Evolutionary conservation across 208 protist genomes (phyloP).

Genomic region (Leishmania arabica): DNA sequence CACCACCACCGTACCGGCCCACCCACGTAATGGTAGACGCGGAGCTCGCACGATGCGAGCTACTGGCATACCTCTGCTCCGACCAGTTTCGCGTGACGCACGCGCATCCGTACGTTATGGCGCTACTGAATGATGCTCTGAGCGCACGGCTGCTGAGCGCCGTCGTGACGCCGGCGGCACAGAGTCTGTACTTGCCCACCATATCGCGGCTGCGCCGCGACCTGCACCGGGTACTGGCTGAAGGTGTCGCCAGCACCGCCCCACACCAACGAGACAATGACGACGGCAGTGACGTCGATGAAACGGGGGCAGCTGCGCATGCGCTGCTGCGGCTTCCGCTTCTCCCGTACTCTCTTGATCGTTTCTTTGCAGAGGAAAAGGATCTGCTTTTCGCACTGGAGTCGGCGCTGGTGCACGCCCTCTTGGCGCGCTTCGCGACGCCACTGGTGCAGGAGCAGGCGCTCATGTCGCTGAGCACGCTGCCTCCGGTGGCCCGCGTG

Average conservation of each 20-base stretch:
- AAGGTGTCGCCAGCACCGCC: not conserved
- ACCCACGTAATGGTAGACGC: slow-evolving; percentile 57
- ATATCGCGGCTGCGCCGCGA: slow-evolving; percentile 23
- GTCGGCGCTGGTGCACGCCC: slow-evolving; percentile 40
- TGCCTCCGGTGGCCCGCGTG: slow-evolving; percentile 48
- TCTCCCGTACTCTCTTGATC: slow-evolving; percentile 51
- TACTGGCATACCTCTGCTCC: slow-evolving; percentile 36
- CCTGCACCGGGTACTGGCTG: slow-evolving; percentile 19
- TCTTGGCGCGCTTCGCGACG: slow-evolving; percentile 17
- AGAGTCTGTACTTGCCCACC: not conserved
- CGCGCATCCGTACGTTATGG: slow-evolving; percentile 28
- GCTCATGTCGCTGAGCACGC: slow-evolving; percentile 53
- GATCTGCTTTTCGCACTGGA: slow-evolving; percentile 62
- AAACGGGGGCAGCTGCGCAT: not conserved
- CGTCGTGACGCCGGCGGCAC: slow-evolving; percentile 2
- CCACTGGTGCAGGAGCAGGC: slow-evolving; percentile 55
- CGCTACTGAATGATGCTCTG: slow-evolving; percentile 42
- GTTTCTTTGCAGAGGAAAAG: slow-evolving; percentile 38
- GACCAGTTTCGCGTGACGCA: slow-evolving; percentile 13
- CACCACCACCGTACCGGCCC: slow-evolving; percentile 44
- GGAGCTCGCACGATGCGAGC: slow-evolving; percentile 29
- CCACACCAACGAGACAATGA: not conserved
- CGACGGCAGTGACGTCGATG: not conserved
- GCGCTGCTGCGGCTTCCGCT: slow-evolving; percentile 18
- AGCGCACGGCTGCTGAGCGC: slow-evolving; percentile 8